These are phyloP conservation scores for Babesia bigemina DNA, from an alignment of 169 alveolate species.

Conservation along the genomic window DNA sequence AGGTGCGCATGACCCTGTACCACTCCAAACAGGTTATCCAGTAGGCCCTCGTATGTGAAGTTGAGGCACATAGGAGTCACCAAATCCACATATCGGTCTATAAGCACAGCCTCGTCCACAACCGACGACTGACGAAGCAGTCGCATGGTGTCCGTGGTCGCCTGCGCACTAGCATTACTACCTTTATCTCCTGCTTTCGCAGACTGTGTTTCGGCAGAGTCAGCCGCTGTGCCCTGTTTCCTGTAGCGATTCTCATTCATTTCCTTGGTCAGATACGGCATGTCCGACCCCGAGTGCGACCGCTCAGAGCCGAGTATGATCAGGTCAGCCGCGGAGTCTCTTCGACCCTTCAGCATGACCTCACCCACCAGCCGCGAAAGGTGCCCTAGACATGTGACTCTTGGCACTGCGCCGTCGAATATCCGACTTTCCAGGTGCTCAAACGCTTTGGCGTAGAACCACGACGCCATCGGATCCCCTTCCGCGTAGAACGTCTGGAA, in stretches of 20 bases:
- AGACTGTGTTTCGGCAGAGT: neutral
- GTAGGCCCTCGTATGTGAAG: constrained; percentile 63
- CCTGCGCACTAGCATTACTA: neutral
- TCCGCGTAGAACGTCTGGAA: constrained; percentile 40
- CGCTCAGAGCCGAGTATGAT: constrained; percentile 33
- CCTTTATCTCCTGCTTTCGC: neutral
- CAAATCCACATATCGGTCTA: constrained; percentile 60
- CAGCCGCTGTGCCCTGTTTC: neutral
- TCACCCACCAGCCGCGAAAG: constrained; percentile 34
- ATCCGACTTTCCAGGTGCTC: constrained; percentile 49
- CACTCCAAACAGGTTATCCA: constrained; percentile 55
- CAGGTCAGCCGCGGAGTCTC: constrained; percentile 60
- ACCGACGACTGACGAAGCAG: neutral
- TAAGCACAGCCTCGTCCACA: constrained; percentile 35
- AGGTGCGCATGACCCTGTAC: constrained; percentile 4
- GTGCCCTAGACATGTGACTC: constrained; percentile 53
- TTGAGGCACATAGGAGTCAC: constrained; percentile 66
- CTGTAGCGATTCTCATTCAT: neutral
- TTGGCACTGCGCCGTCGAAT: constrained; percentile 43
- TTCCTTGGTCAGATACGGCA: constrained; percentile 22
- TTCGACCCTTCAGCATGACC: constrained; percentile 33
- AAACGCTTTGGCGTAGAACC: constrained; percentile 64
- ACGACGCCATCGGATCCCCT: constrained; percentile 67
- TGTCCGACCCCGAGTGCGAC: constrained; percentile 9
- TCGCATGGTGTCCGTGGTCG: neutral